Evolutionary conservation across 83 land plant species (phyloP), one percentile per base, ranked within the genome.

Genomic region (Thuja plicata): DNA sequence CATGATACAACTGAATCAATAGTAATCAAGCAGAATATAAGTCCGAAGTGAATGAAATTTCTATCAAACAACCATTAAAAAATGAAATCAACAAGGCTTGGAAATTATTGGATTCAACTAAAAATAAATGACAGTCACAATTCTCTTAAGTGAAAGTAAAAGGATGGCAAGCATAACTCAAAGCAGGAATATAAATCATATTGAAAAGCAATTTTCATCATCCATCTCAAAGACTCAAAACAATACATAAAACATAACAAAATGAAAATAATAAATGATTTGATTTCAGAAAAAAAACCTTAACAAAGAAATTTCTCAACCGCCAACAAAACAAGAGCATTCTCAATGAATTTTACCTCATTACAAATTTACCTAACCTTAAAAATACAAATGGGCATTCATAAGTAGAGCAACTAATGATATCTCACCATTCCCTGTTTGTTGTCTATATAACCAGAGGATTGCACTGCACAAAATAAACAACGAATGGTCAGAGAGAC

Each of bases 381-480:
- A 17, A 57, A 57, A 19, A 57, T 57, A 57, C 24, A 57, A 57
- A 57, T 57, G 66, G 66, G 6, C 24, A 57, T 57, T 57, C 66
- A 57, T 57, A 57, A 19, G 3, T 57, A 57, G 66, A 12, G 16
- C 55, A 52, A 11, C 15, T 52, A 52, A 52, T 52, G 55, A 79
- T 79, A 21, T 52, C 86, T 84, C 60, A 84, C 86, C 86, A 30
- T 84, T 84, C 24, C 60, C 86, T 84, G 86, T 84, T 54, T 84
- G 86, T 30, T 52, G 19, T 34, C 86, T n/a, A 84, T 84, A 84
- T 30, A 52, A 13, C 86, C 86, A 84, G 60, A 84, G 60, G 34
- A 84, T 84, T 84, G 86, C 86, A 9, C 86, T 84, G 86, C 86
- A 48, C 86, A 84, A 10, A 84, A 34, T 32, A 84, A 52, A 84